Evolutionary conservation across 768 basidiomycete genomes (phyloP).

Genomic region (Pholiota conissans): DNA sequence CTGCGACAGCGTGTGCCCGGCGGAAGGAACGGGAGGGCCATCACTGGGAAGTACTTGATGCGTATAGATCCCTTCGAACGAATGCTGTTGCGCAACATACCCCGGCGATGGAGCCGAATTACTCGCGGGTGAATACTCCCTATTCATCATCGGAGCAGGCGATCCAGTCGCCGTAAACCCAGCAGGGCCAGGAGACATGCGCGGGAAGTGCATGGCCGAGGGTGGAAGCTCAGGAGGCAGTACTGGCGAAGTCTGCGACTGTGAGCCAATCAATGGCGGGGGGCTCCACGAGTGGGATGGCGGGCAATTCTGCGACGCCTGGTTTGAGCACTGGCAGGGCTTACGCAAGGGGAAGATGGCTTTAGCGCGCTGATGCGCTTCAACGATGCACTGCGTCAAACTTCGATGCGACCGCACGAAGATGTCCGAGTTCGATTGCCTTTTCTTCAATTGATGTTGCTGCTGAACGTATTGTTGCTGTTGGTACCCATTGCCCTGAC

Average conservation of each 20-base stretch:
- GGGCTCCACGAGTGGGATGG: slow-evolving; percentile 48
- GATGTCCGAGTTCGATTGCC: slow-evolving; percentile 31
- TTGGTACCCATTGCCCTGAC: neutral
- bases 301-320: slow-evolving; percentile 30
- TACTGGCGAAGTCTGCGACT: slow-evolving; percentile 32
- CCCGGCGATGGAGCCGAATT: slow-evolving; percentile 8
- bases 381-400: slow-evolving; percentile 46
- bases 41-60: slow-evolving; percentile 29
- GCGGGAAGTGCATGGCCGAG: slow-evolving; percentile 7
- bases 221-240: slow-evolving; percentile 29
- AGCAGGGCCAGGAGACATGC: slow-evolving; percentile 9
- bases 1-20: slow-evolving; percentile 23
- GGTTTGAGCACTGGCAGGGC: slow-evolving; percentile 40
- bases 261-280: slow-evolving; percentile 31
- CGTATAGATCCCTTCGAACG: slow-evolving; percentile 30
- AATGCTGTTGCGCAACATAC: slow-evolving; percentile 7
- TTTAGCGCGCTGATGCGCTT: slow-evolving; percentile 45
- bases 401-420: slow-evolving; percentile 41
- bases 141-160: neutral
- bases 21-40: slow-evolving; percentile 27
- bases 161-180: neutral
- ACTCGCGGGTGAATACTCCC: slow-evolving; percentile 10
- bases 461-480: slow-evolving; percentile 14
- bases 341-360: slow-evolving; percentile 43
- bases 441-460: slow-evolving; percentile 13